Evolutionary conservation across 163 green algal species (phyloP).

Genomic region (Scenedesmus sp.): DNA sequence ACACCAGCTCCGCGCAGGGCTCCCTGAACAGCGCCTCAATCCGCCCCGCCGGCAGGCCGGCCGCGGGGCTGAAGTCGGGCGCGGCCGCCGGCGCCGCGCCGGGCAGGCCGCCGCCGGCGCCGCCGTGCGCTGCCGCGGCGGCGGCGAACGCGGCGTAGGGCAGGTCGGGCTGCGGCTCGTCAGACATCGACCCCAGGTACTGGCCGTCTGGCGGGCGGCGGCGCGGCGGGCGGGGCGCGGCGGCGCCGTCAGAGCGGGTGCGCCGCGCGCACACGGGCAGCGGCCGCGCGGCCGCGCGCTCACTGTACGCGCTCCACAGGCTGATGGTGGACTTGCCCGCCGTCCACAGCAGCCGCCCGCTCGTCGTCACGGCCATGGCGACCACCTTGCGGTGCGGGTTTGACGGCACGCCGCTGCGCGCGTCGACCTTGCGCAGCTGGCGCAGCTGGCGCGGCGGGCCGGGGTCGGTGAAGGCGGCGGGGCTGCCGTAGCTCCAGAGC

Average conservation of each 20-base stretch:
- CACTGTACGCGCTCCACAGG: conserved; percentile 72
- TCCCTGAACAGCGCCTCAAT: conserved; percentile 10
- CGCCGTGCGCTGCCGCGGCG: conserved; percentile 25
- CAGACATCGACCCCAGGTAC: conserved; percentile 17
- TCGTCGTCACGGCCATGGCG: conserved; percentile 50
- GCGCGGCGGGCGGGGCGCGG: neutral
- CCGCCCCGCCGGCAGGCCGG: neutral
- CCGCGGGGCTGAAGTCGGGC: conserved; percentile 5
- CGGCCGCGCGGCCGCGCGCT: neutral
- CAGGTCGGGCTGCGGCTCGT: neutral
- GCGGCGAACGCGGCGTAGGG: conserved; percentile 27
- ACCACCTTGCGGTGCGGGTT: conserved; percentile 61
- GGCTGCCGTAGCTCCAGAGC: conserved; percentile 52
- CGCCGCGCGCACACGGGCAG: neutral
- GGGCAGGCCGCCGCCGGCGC: neutral
- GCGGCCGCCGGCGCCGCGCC: neutral
- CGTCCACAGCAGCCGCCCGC: conserved; percentile 76
- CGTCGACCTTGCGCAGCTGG: conserved; percentile 6
- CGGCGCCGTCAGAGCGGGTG: neutral
- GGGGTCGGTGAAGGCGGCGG: conserved; percentile 8
- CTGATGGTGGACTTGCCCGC: conserved; percentile 61
- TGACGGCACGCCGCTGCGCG: conserved; percentile 15
- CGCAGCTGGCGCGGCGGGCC: conserved; percentile 9
- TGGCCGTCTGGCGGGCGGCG: neutral
- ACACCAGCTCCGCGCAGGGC: conserved; percentile 22